Base-by-base conservation (phyloP, 805 yeast genomes). In the Zygosaccharomyces bailii region DNA sequence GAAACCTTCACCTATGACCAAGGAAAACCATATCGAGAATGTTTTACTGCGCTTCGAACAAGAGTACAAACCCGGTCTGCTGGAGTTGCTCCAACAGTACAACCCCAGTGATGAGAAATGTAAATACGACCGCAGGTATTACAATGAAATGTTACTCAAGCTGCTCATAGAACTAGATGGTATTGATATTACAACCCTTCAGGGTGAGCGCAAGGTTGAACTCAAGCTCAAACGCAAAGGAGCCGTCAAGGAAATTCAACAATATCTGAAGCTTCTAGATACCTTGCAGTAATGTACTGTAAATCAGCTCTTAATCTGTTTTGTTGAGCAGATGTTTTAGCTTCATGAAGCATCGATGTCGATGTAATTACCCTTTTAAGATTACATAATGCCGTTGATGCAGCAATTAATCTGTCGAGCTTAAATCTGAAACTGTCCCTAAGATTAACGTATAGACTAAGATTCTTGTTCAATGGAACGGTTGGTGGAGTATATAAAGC, bases 61-160 rank as follows among this genome's bases (percentile, higher is more conserved):
- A 11, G 65, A 63, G 24, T 63, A 55, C 44, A 52, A 52, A 39
- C 45, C 39, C 1, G 59, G 60, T 9, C 53, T 63, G 16, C 39
- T 44, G 10, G 39, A 47, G 21, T 45, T 61, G 8, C 23, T 55
- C 7, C 54, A 49, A 19, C 45, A 43, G 1, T 65, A 49, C 42
- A 54, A 61, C 25, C 35, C 53, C 4, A 23, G 32, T 13, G 51
- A 57, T 19, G 67, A 63, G 29, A 55, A 62, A 33, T 45, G 55
- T 13, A 51, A 49, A 7, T 82, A 78, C 60, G 74, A 76, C 56
- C 73, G 70, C 53, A 73, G 75, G 42, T 84, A 72, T 59, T 79
- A 71, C 60, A 83, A 80, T 54, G 95, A 85, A 61, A 75, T 75
- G 72, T 65, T 85, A 34, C 68, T 85, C 60, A 83, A 84, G 58